Base-by-base conservation (phyloP, 352 stramenopile species). In the Phytophthora europaea region DNA sequence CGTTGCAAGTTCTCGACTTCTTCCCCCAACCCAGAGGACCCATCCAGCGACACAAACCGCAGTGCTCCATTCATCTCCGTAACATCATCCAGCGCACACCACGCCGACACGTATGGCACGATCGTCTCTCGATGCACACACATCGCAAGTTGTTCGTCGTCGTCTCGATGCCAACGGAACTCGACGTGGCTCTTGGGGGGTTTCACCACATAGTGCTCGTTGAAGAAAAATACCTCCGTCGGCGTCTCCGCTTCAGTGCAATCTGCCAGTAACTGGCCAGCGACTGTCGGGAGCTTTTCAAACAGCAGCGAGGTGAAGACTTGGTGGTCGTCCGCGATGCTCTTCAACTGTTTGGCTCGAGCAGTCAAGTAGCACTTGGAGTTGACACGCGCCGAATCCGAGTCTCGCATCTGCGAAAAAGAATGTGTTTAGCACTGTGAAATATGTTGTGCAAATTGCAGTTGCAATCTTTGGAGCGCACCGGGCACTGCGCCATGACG, bases 201-300 rank as follows among this genome's bases (percentile, higher is more conserved):
- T 51, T 94, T 93, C 60, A 92, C 79, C 22, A 94, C 82, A 60
- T 90, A 94, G 61, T 94, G 87, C 61, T 94, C 87, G 56, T 93
- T 93, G 73, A 94, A 93, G 58, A 93, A 92, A n/a, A 76, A 79
- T 6, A 85, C 28, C 28, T 34, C 12, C 8, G 22, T 55, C 4
- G 7, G 15, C 38, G 38, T 43, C 2, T 67, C 34, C 2, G 33
- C 26, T 13, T 68, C 34, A 2, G 52, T 38, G 48, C 23, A 43
- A 22, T 26, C 28, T 52, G 23, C 13, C 53, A 85, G 16, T 12
- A 87, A 23, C 9, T 73, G 60, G 1, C 18, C 34, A n/a, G 57
- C 73, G 18, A 83, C 36, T 3, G 56, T 57, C 23, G 81, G 78
- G 8, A 92, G 65, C 5, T 80, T 82, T 0, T 77, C 54, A 54